Conservation (phyloP, 2,329 filamentous ascomycete species). For the Cytospora chrysosperma region DNA sequence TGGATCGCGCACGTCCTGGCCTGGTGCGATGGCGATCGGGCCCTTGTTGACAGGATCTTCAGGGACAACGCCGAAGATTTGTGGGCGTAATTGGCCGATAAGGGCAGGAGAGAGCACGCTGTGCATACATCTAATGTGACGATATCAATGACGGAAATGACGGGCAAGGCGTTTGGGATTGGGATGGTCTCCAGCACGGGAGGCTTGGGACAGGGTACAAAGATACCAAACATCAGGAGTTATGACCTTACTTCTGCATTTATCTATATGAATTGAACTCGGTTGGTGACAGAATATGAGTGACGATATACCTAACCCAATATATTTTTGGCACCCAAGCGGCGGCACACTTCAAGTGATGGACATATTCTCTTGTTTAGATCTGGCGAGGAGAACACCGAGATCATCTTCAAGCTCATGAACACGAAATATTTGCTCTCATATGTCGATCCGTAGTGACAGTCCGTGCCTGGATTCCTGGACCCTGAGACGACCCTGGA, state of each 20-base stretch:
- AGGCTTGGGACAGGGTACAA: neutral
- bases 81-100: constrained; percentile 28
- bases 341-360: neutral
- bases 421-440: too few relatives aligned
- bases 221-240: neutral
- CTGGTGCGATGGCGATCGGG: constrained; percentile 48
- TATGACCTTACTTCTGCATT: neutral
- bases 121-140: neutral
- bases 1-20: constrained; percentile 54
- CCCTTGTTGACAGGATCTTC: constrained; percentile 51
- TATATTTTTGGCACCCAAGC: neutral
- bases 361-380: neutral
- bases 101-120: too few relatives aligned
- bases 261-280: neutral
- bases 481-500: too few relatives aligned
- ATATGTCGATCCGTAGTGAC: too few relatives aligned
- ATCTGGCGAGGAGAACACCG: neutral
- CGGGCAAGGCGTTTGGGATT: constrained; percentile 12
- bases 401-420: too few relatives aligned
- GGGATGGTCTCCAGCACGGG: neutral
- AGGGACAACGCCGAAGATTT: constrained; percentile 55
- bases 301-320: neutral
- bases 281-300: neutral
- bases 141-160: constrained; percentile 6
- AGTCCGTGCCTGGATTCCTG: too few relatives aligned